These are phyloP conservation scores for Suhomyces bribrorum DNA, from an alignment of 1,139 yeast species.

Conservation along the genomic window DNA sequence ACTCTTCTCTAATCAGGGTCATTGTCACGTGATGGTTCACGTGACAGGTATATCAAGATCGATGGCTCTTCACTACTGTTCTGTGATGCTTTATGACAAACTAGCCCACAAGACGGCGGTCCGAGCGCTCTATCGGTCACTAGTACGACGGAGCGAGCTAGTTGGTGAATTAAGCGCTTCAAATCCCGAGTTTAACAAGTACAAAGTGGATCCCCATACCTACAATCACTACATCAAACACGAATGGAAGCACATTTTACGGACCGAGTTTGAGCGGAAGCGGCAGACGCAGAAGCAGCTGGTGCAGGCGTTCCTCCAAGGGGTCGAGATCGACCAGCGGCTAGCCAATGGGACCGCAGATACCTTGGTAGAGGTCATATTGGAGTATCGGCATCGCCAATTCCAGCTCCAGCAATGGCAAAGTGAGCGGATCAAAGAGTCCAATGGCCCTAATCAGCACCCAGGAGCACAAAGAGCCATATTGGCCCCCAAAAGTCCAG, in stretches of 20 bases:
- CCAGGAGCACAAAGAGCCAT: too few species aligned
- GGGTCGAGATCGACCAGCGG: constrained; percentile 5
- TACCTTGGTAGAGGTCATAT: constrained; percentile 1
- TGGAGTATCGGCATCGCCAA: constrained; percentile 17
- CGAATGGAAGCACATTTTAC: constrained; percentile 23
- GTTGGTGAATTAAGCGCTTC: neutral
- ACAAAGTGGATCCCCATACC: constrained; percentile 12
- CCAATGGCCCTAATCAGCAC: too few species aligned
- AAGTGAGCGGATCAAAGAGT: constrained; percentile 12
- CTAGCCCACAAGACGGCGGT: constrained; percentile 7
- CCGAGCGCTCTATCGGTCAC: constrained; percentile 12
- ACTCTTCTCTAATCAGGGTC: too few species aligned
- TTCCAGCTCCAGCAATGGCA: constrained; percentile 21
- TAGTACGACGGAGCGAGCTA: constrained; percentile 19
- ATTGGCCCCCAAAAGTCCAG: too few species aligned
- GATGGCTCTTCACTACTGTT: neutral
- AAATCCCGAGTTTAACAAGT: constrained; percentile 9
- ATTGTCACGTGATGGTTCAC: neutral
- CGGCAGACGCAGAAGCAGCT: neutral
- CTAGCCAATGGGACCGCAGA: neutral
- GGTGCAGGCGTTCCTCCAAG: constrained; percentile 5
- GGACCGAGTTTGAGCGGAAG: constrained; percentile 19
- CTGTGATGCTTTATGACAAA: constrained; percentile 9
- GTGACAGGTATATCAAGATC: neutral
- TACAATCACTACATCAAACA: constrained; percentile 13